Percentiles rank a stretch among this genome's conserved stretches.
These are phyloP conservation scores for Schrenkiella parvula DNA, from an alignment of 345 rosid genomes.

Conservation along the genomic window DNA sequence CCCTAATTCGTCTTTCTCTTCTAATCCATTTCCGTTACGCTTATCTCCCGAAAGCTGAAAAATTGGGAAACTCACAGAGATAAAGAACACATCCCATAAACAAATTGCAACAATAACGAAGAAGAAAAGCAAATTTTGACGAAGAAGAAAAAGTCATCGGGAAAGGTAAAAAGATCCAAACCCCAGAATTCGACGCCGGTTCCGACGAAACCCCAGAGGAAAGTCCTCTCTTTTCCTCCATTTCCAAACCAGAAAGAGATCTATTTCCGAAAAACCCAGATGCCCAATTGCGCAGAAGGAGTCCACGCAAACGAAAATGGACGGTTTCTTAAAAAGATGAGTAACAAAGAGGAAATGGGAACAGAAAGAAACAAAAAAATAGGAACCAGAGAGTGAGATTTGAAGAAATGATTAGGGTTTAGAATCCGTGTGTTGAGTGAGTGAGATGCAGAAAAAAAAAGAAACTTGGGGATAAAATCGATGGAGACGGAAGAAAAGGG, in stretches of 20 bases:
- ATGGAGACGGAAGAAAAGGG: slow-evolving; percentile 1
- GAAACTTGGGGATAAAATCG: slow-evolving; percentile 1
- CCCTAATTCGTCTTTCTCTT: slow-evolving; percentile 31
- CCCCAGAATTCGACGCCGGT: slow-evolving; percentile 34
- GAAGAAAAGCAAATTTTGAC: neutral
- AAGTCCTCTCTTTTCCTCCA: slow-evolving; percentile 28
- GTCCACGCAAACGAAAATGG: neutral
- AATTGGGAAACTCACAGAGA: slow-evolving; percentile 19
- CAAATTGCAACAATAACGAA: neutral
- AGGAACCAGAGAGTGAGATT: slow-evolving; percentile 1
- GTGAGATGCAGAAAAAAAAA: slow-evolving; percentile 12
- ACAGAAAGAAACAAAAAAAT: too few species aligned
- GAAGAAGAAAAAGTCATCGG: slow-evolving; percentile 15
- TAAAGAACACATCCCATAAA: slow-evolving; percentile 2
- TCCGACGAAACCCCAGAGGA: slow-evolving; percentile 8
- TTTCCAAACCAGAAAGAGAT: neutral
- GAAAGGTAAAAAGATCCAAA: slow-evolving; percentile 6
- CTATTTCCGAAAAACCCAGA: slow-evolving; percentile 6
- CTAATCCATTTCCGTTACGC: slow-evolving; percentile 30
- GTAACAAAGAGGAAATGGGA: neutral
- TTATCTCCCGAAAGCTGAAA: slow-evolving; percentile 37
- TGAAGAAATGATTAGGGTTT: neutral
- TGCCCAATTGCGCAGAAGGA: neutral
- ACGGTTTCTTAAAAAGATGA: neutral
- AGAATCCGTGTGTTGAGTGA: slow-evolving; percentile 13